Evolutionary conservation across 2,329 filamentous ascomycete species (phyloP), one percentile per base, ranked within the genome.

Genomic region (Pseudopithomyces chartarum): DNA sequence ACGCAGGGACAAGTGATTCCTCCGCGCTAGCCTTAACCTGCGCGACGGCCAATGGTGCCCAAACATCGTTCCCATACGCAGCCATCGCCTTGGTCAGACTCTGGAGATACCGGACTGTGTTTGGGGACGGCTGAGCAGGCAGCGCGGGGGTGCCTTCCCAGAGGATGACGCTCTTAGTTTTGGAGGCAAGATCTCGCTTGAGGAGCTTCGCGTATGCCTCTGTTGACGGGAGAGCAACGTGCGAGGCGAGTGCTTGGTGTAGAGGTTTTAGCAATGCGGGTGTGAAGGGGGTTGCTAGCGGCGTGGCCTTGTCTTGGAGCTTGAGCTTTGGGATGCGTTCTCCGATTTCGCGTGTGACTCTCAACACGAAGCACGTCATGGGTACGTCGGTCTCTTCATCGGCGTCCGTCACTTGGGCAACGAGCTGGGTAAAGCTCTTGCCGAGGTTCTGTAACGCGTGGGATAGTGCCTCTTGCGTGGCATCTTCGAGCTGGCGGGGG

Each of bases 101-200:
- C 22, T 86, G 85, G 47, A 97, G 69, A 53, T 96, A 87, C 57
- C 83, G 85, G 69, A 96, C 96, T 0, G 87, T 80, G 19, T 83
- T 82, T 0, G 91, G 87, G 0, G 91, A 94, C 1, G 92, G 92
- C 67, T 95, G 91, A 6, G 87, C 82, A 0, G 94, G 94, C 40
- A 97, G 73, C 23, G 86, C 81, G 0, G 90, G 90, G 36, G 85
- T 80, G 0, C 90, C 90, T 70, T 96, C 92, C 93, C 93, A 97
- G 0, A 97, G 79, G 0, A 85, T 82, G 50, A 87, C 82, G 6
- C 88, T 87, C 2, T 83, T 81, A 0, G 90, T 82, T 53, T 78
- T 82, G 1, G 79, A 73, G 39, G 84, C 72, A 0, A 78, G 72
- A 2, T 70, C 69, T n/a, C 71, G 70, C 1, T 73, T 63, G 50